A percentile compares a stretch with the other conserved stretches of the same genome.
Evolutionary conservation across 2,329 filamentous ascomycete genomes (phyloP).

Genomic region (Neocucurbitaria cava): DNA sequence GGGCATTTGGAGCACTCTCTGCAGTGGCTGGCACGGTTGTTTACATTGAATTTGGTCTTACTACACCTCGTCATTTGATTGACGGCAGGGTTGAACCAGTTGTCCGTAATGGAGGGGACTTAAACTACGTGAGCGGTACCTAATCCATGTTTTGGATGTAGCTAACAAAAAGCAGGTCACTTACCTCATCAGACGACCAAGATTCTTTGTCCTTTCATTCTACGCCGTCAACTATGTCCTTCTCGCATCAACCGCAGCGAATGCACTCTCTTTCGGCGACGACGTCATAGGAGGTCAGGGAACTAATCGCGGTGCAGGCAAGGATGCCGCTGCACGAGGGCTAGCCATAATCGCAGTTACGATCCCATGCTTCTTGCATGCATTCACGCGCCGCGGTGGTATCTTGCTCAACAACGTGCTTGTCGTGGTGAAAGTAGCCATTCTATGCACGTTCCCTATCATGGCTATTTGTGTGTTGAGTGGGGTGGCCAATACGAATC

Average conservation of each 20-base stretch:
- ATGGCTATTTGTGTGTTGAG: constrained; percentile 48
- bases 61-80: constrained; percentile 21
- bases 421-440: constrained; percentile 57
- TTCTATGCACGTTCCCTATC: constrained; percentile 49
- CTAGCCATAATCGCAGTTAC: constrained; percentile 57
- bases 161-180: constrained; percentile 2
- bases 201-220: constrained; percentile 15
- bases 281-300: constrained; percentile 3
- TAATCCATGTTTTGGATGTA: not conserved
- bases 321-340: constrained; percentile 50
- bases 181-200: constrained; percentile 19
- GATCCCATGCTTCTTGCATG: constrained; percentile 58
- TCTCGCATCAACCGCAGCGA: constrained; percentile 9
- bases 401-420: constrained; percentile 61
- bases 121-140: constrained; percentile 23
- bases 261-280: constrained; percentile 14
- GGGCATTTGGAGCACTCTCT: constrained; percentile 19
- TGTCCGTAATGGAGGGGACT: constrained; percentile 27
- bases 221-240: constrained; percentile 19
- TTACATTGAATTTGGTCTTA: constrained; percentile 29
- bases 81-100: constrained; percentile 22
- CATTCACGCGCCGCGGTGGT: constrained; percentile 57
- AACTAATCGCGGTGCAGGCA: constrained; percentile 4
- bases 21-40: constrained; percentile 19
- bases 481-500: constrained; percentile 11